Evolutionary conservation across 345 rosid genomes (phyloP), one percentile per base, ranked within the genome.

Genomic region (Isatis tinctoria): DNA sequence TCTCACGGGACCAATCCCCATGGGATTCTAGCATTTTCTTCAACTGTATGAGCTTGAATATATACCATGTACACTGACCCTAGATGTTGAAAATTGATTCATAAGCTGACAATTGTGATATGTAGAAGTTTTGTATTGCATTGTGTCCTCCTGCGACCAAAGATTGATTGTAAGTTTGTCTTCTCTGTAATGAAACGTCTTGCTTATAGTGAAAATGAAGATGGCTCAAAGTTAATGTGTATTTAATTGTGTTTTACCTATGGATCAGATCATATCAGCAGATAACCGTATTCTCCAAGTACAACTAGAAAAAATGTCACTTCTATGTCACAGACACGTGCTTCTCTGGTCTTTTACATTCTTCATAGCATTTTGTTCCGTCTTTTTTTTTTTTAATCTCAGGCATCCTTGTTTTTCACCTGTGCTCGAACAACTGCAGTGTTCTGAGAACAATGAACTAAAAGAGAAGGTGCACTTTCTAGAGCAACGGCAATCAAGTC

Each of bases 271-370:
- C 70, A 96, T 88, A 83, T 77, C 98, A 67, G 99, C 99, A 36
- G 99, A 96, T 79, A 96, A 96, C 74, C 93, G 96, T 49, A 83
- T 96, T 79, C 96, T 96, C 67, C 99, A 92, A 80, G 99, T 92
- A 67, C 99, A 96, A 70, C 77, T 96, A 81, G 97, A 90, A 79
- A 79, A 84, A 72, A 96, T 92, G 98, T n/a, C n/a, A n/a, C n/a
- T n/a, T n/a, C n/a, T n/a, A n/a, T n/a, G 99, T 96, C n/a, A n/a
- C n/a, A n/a, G 41, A 41, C 58, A 17, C 61, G 3, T 36, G 17
- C 18, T 20, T 57, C 24, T 69, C 47, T 33, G 36, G 18, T 54
- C 13, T 53, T 60, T 52, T 69, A 26, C 65, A 12, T 61, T 14
- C 57, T 69, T 18, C 51, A 26, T 35, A 54, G 49, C 66, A n/a